These are phyloP conservation scores for Sugiyamaella marilandica DNA, from an alignment of 805 yeast genomes.

Conservation along the genomic window DNA sequence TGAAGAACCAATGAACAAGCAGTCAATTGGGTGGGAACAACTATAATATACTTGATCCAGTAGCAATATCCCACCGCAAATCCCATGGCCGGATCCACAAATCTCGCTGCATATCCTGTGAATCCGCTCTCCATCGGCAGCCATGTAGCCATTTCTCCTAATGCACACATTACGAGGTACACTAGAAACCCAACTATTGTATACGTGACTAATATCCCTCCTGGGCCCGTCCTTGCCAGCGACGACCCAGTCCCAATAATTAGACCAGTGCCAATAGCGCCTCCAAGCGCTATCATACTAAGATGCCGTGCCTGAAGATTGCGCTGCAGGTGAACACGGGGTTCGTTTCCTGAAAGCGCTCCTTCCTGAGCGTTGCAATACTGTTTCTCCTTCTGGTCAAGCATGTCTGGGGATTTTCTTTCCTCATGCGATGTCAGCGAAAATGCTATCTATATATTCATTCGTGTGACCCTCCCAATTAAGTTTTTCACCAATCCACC, in stretches of 20 bases:
- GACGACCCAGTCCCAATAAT: constrained; percentile 74
- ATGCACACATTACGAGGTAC: constrained; percentile 59
- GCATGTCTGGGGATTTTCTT: no score
- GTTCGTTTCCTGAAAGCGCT: no score
- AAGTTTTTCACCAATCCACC: no score
- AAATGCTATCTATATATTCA: no score
- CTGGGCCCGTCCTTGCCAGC: constrained; percentile 63
- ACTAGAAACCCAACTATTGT: constrained; percentile 67
- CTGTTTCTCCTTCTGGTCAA: neutral
- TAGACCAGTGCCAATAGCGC: constrained; percentile 78
- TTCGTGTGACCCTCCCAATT: no score
- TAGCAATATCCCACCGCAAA: constrained; percentile 66
- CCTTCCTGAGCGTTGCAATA: neutral
- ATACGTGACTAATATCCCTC: constrained; percentile 54
- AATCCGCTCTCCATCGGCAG: constrained; percentile 63
- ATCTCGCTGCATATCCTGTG: constrained; percentile 59
- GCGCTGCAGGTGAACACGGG: neutral
- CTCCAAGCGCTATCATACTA: constrained; percentile 75
- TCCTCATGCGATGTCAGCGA: no score
- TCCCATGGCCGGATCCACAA: constrained; percentile 64
- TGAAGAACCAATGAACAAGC: constrained; percentile 53
- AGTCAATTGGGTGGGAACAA: constrained; percentile 60
- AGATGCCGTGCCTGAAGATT: constrained; percentile 52
- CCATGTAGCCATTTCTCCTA: constrained; percentile 66
- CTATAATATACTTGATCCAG: constrained; percentile 50